Evolutionary conservation across 2,329 filamentous ascomycete species (phyloP), one percentile per base, ranked within the genome.

Genomic region (Neodidymelliopsis sp.): DNA sequence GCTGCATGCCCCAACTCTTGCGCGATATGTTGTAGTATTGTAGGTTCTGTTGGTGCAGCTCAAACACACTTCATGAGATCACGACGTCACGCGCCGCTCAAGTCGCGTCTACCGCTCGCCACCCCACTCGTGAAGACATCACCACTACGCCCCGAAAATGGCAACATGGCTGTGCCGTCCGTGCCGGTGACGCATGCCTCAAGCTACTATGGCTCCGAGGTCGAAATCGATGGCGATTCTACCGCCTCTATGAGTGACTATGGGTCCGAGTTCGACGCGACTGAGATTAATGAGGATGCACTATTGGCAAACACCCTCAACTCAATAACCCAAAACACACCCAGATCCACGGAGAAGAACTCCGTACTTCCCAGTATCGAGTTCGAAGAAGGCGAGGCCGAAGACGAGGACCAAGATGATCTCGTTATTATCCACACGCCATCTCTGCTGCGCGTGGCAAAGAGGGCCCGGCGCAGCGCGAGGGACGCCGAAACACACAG

Each of bases 201-300:
- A 12, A 85, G 81, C 68, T 83, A 86, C 57, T 87, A 87, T 78
- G 85, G 83, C 53, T 84, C 82, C 4, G 84, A 88, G 53, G 28
- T 43, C 16, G 40, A 50, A 12, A 79, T 87, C 57, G 79, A 81
- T 6, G 69, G 77, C 3, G 80, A 83, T 55, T 60, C 57, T 16
- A 19, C 59, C 22, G 28, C 54, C 27, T 45, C 59, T n/a, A 43
- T 53, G 50, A 85, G 82, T 68, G 84, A 87, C 59, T 88, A 88
- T 78, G 85, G 84, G 51, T 85, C 83, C 2, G 85, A 88, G 49
- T 81, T 87, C 57, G 79, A 81, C 13, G 49, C 30, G 31, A 34
- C 36, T 29, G 49, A 46, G 13, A 15, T 52, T 4, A 23, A 42
- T 28, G 49, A 52, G 36, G 42, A 52, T 5, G 27, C 27, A 6